Evolutionary conservation across 2,329 filamentous ascomycete species (phyloP), one percentile per base, ranked within the genome.

Genomic region (Fusarium dlaminii): DNA sequence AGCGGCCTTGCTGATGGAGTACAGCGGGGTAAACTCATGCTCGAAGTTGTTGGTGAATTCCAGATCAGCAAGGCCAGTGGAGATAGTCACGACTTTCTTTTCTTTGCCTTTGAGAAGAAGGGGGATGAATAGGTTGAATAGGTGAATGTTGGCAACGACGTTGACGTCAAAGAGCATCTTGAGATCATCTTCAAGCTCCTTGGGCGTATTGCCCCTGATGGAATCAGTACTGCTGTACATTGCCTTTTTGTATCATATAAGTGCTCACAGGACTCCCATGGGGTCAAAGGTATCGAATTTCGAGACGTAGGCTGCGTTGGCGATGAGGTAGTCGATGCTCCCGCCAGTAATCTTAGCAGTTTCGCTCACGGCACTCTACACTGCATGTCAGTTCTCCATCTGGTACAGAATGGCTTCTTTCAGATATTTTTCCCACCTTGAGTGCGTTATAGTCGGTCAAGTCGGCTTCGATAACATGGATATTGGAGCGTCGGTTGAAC

Each of bases 221-320:
- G 48, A 2, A 13, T 51, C n/a, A 51, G 48, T 4, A 34, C 17
- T 1, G 0, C n/a, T 51, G 8, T 1, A 14, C 15, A 24, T 11
- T 1, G 11, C 7, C 4, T 7, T 20, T 30, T 1, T 13, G 3
- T 6, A 3, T 6, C 8, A 2, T 12, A 17, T 3, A 1, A 3
- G 11, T 24, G 24, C 48, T 51, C n/a, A 51, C 48, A 51, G n/a
- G 1, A 12, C 2, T 51, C 48, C 48, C 1, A 51, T n/a, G 4
- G 22, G 22, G 8, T 51, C 48, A 8, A 51, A 51, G 0, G 48
- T 51, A 9, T 51, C 48, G 7, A 51, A 51, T 4, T 51, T 51
- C 0, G 48, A 51, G 6, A 51, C 48, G 30, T 51, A 51, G 3
- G 48, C 48, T 34, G 48, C 48, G n/a, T 51, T 51, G 3, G 48